Base-by-base conservation (phyloP, 2,329 filamentous ascomycete species). In the Coleophoma crateriformis region DNA sequence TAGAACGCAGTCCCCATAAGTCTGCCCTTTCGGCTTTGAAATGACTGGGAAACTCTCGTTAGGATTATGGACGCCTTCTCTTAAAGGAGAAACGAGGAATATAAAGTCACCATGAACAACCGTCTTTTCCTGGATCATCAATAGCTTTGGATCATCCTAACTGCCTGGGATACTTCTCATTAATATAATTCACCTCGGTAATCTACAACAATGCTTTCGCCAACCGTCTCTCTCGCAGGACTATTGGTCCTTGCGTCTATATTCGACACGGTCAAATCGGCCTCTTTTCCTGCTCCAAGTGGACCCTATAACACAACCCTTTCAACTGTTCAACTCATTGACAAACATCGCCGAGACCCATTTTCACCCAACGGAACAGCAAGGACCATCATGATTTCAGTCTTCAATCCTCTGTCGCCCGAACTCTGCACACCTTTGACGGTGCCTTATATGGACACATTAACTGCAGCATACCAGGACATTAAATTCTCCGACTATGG, bases 331-430 rank as follows among this genome's bases (percentile, higher is more conserved):
- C 34, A 54, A 27, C 46, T 61, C 4, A 50, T 43, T 14, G 64
- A 66, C 41, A 20, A 45, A 8, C 48, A 34, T 35, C 61, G 64
- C 15, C 44, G 52, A 41, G 61, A 66, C 45, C 64, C 61, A 8
- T 65, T 55, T 39, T 50, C 58, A 17, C 58, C 58, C 6, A 60
- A 51, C 10, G 46, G 48, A 4, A 33, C 39, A 2, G 45, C 52
- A 2, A 58, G 64, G 14, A 19, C 52, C 35, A 38, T 67, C 19
- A 64, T 67, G 63, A 50, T 61, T 27, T 64, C 64, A 4, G 51
- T 60, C 19, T 66, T 64, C 33, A 50, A 53, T 4, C 64, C 64
- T 0, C 33, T 56, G 3, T 17, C 52, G 8, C 57, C 54, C 37
- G 45, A 45, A 22, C 22, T 41, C 20, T 58, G 52, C 33, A 46